Conservation (phyloP, 2,329 filamentous ascomycete genomes). For the Colletotrichum cereale region DNA sequence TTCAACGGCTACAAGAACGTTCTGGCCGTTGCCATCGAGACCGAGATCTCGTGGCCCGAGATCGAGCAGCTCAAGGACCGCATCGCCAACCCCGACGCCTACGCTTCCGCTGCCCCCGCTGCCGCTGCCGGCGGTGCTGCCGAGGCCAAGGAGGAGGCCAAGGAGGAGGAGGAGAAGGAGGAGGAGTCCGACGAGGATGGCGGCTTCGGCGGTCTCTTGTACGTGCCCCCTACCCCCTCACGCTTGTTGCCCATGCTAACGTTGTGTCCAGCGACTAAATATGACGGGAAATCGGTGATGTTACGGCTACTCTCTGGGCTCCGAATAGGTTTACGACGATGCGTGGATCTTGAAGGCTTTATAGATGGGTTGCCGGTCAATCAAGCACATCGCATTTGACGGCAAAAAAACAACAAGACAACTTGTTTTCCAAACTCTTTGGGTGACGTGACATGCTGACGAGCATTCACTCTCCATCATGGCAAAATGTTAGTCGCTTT, state of each 20-base stretch:
- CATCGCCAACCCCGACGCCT: constrained; percentile 98
- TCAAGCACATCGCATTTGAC: constrained; percentile 48
- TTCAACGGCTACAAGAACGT: constrained; percentile 99
- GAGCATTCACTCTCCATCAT: constrained; percentile 21
- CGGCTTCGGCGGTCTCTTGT: constrained; percentile 87
- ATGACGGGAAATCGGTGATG: constrained; percentile 54
- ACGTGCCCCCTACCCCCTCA: constrained; percentile 48
- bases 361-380: constrained; percentile 63
- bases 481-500: constrained; percentile 59
- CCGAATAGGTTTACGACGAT: constrained; percentile 59
- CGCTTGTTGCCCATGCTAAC: constrained; percentile 52
- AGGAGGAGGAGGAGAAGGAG: constrained; percentile 74
- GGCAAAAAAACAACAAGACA: constrained; percentile 41
- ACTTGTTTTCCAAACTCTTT: constrained; percentile 19
- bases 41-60: constrained; percentile 93
- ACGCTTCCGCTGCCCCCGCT: constrained; percentile 84
- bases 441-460: constrained; percentile 47
- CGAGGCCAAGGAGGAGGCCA: constrained; percentile 68
- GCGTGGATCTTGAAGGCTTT: constrained; percentile 56
- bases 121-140: constrained; percentile 69
- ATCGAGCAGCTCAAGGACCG: constrained; percentile 99
- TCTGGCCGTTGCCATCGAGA: constrained; percentile 88
- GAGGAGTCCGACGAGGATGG: constrained; percentile 76
- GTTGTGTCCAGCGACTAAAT: constrained; percentile 63
- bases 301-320: constrained; percentile 55